Evolutionary conservation across 441 rosid species (phyloP).

Genomic region (Omphalea diandra): DNA sequence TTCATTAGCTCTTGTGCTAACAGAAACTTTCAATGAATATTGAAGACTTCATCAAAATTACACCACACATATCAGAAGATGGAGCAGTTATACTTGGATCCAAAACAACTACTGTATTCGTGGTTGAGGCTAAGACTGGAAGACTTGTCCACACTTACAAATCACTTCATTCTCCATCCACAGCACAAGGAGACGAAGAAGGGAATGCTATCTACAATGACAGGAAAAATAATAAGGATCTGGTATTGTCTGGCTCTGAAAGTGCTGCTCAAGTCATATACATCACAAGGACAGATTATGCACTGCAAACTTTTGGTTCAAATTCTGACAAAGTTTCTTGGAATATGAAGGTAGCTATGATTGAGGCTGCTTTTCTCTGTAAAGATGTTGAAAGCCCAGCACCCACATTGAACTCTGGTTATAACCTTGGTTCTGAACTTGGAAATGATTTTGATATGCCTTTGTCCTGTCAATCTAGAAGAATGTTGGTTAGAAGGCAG

Average conservation of each 20-base stretch:
- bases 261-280: slow-evolving; percentile 42
- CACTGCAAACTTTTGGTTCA: slow-evolving; percentile 54
- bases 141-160: slow-evolving; percentile 53
- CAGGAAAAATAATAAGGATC: slow-evolving; percentile 30
- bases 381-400: slow-evolving; percentile 33
- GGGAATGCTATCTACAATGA: slow-evolving; percentile 27
- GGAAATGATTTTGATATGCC: slow-evolving; percentile 46
- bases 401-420: slow-evolving; percentile 31
- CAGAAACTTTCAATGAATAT: slow-evolving; percentile 50
- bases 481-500: slow-evolving; percentile 47
- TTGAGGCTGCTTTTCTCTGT: slow-evolving; percentile 72
- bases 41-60: slow-evolving; percentile 59
- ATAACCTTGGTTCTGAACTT: slow-evolving; percentile 45
- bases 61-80: slow-evolving; percentile 65
- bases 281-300: slow-evolving; percentile 79
- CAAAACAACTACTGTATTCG: slow-evolving; percentile 61
- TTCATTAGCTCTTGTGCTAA: slow-evolving; percentile 18
- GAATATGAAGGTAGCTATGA: slow-evolving; percentile 64
- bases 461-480: slow-evolving; percentile 68
- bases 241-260: slow-evolving; percentile 37
- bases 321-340: slow-evolving; percentile 58
- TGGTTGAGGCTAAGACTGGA: slow-evolving; percentile 71
- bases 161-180: slow-evolving; percentile 42
- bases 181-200: slow-evolving; percentile 21
- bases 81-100: slow-evolving; percentile 75